Evolutionary conservation across 805 yeast genomes (phyloP).

Genomic region (Monosporozyma yasuniensis): DNA sequence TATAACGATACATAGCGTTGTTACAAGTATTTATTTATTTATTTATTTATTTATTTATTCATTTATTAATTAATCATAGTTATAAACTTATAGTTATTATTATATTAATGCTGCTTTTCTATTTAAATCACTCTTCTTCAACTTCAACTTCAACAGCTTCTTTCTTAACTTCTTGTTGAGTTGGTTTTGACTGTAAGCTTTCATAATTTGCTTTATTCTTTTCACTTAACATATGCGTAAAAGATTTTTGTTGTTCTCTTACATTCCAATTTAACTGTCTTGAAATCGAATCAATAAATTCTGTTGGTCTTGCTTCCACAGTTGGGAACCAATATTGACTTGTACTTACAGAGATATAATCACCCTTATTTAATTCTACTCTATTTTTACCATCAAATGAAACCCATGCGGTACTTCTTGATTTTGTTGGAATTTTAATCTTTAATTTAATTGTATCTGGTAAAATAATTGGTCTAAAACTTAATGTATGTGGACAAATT

Average conservation of each 20-base stretch:
- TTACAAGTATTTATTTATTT: no score
- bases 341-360: slow-evolving; percentile 76
- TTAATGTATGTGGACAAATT: slow-evolving; percentile 89
- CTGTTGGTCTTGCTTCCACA: slow-evolving; percentile 62
- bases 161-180: slow-evolving; percentile 3
- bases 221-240: slow-evolving; percentile 50
- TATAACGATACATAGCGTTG: no score
- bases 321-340: slow-evolving; percentile 93
- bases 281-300: slow-evolving; percentile 76
- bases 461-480: slow-evolving; percentile 82
- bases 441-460: slow-evolving; percentile 88
- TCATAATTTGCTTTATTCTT: slow-evolving; percentile 43
- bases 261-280: slow-evolving; percentile 90
- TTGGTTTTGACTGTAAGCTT: neutral
- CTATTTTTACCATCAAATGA: slow-evolving; percentile 91
- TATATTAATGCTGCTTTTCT: no score
- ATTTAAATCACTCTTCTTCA: neutral
- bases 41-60: no score
- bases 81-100: no score
- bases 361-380: slow-evolving; percentile 73
- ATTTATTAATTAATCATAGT: no score
- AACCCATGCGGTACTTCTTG: slow-evolving; percentile 92
- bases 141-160: neutral
- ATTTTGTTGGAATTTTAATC: slow-evolving; percentile 71
- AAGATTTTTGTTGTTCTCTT: slow-evolving; percentile 79